Evolutionary conservation across 2,329 filamentous ascomycete species (phyloP), one percentile per base, ranked within the genome.

Genomic region (Botryotinia calthae): DNA sequence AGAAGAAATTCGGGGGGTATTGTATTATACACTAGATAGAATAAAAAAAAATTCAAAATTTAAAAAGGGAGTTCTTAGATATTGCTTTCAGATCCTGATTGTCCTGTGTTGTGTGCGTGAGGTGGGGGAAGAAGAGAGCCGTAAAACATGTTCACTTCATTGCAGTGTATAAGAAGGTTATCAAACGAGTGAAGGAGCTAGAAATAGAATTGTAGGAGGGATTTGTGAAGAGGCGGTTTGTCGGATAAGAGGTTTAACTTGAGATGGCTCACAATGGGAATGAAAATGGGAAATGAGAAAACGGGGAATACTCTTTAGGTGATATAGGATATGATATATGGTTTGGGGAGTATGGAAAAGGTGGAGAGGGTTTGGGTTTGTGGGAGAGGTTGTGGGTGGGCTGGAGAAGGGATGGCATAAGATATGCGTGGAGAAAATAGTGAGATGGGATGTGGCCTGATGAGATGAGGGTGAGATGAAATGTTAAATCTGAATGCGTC

Each of bases 41-140:
- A 66, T 66, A 5, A 66, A 66, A 66, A 66, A 66, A 66, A 66
- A 54, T 40, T 66, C 16, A 66, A 66, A 66, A 66, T 66, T 54
- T 22, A 66, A 10, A 54, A 28, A 18, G 62, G 62, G n/a, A 7
- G 12, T 66, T 28, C 25, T 8, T 42, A 25, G 40, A 7, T 62
- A 25, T 1, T 51, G n/a, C 34, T 28, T 62, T n/a, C 1, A 28
- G 25, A n/a, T 62, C 37, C 25, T n/a, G 34, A 18, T 56, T 62
- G 25, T 9, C 34, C 1, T 42, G 25, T 61, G 22, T n/a, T 61
- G 22, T 12, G 34, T 61, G 25, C 16, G 3, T 61, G 22, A 25
- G 31, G 7, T 25, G 22, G 1, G 20, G 10, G 31, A 56, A n/a
- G 7, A 9, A 4, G 18, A 14, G n/a, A 5, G 51, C 1, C n/a